Evolutionary conservation across 345 rosid genomes (phyloP).

Genomic region (Jatropha curcas): DNA sequence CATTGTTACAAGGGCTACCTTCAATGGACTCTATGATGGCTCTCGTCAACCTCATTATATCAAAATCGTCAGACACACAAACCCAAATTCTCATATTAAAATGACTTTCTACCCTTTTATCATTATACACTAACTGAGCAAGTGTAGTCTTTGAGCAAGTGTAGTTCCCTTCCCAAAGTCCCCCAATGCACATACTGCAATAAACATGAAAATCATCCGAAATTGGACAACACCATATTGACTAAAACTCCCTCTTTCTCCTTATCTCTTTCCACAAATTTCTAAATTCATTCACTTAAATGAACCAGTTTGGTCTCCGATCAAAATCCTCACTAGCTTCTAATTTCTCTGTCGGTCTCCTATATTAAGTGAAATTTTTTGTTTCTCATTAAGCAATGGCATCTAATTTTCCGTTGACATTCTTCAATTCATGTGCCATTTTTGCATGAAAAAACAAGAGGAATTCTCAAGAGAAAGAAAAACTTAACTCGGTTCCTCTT

Average conservation of each 20-base stretch:
- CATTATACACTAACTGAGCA: conserved; percentile 11
- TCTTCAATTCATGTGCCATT: conserved; percentile 5
- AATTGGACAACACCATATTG: not conserved
- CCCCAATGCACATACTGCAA: conserved; percentile 11
- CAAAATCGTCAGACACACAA: conserved; percentile 10
- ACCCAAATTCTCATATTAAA: conserved; percentile 5
- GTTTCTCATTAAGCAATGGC: not conserved
- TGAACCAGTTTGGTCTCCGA: not conserved
- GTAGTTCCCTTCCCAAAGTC: conserved; percentile 1
- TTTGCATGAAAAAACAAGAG: not conserved
- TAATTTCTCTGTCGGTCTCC: not conserved
- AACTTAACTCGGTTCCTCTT: not conserved
- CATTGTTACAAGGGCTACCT: not conserved
- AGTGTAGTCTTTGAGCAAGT: conserved; percentile 12
- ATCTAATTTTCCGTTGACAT: not conserved
- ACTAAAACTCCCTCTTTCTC: not conserved
- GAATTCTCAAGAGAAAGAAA: not conserved
- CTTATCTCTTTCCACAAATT: not conserved
- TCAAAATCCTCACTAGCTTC: not conserved
- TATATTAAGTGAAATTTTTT: not conserved
- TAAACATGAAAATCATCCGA: not conserved
- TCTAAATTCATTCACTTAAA: not conserved
- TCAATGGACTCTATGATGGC: conserved; percentile 3
- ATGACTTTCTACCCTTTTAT: not conserved
- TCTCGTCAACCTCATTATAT: not conserved